Percentiles rank a stretch among this genome's conserved stretches.
Evolutionary conservation across 208 protist genomes (phyloP).

Genomic region (Trypanosoma brucei): DNA sequence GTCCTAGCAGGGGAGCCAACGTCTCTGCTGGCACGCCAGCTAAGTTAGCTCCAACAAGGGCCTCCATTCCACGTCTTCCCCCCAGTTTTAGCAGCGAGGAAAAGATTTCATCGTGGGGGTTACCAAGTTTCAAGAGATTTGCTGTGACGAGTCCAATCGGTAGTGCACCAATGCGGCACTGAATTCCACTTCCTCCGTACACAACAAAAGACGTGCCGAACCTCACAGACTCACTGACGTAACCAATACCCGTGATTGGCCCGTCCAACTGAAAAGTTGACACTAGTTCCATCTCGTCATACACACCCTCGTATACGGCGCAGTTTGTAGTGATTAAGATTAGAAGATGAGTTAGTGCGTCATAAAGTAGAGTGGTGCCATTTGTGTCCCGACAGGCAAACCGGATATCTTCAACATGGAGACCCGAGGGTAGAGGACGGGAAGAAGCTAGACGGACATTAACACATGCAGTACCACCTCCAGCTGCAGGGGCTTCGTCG

Average conservation of each 20-base stretch:
- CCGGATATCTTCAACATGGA: conserved; percentile 12
- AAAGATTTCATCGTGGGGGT: background rate
- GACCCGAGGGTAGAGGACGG: conserved; percentile 15
- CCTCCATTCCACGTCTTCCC: conserved; percentile 7
- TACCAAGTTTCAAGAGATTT: conserved; percentile 4
- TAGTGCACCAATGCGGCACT: conserved; percentile 27
- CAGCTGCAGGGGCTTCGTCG: background rate
- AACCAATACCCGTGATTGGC: conserved; percentile 31
- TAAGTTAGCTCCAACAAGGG: conserved; percentile 8
- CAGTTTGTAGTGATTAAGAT: conserved; percentile 34
- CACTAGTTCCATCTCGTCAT: conserved; percentile 34
- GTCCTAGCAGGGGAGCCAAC: conserved; percentile 8
- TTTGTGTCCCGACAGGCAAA: conserved; percentile 15
- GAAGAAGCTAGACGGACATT: conserved; percentile 13
- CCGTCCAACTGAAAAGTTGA: conserved; percentile 35
- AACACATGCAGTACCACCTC: background rate
- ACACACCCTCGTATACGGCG: conserved; percentile 32
- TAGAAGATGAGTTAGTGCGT: conserved; percentile 33
- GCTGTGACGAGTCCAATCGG: conserved; percentile 11
- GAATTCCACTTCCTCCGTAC: conserved; percentile 39
- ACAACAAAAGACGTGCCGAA: conserved; percentile 35
- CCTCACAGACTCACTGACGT: conserved; percentile 17
- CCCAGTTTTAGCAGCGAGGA: conserved; percentile 10
- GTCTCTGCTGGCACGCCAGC: conserved; percentile 4
- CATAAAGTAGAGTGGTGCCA: conserved; percentile 35